A percentile compares a stretch with the other conserved stretches of the same genome.
These are phyloP conservation scores for Solanum appendiculatum DNA, from an alignment of 257 asterid genomes.

Conservation along the genomic window DNA sequence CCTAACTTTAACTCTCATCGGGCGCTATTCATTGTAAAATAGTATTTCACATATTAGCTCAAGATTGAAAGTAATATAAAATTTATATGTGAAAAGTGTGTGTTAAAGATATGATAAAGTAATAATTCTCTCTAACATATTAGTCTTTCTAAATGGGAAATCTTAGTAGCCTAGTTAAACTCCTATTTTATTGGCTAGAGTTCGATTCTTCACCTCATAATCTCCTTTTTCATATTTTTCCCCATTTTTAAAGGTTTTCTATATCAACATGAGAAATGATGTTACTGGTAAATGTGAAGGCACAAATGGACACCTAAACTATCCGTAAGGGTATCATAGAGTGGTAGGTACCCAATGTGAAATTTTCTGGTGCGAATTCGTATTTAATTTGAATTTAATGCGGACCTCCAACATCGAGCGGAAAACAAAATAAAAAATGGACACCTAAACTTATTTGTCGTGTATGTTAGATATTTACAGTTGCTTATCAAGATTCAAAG, in stretches of 20 bases:
- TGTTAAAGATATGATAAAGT: neutral
- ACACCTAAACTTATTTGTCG: neutral
- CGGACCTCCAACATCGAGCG: fast-evolving
- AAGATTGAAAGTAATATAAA: neutral
- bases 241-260: too few species aligned
- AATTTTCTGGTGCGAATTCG: fast-evolving
- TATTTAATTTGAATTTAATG: too few species aligned
- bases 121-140: too few species aligned
- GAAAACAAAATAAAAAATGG: too few species aligned
- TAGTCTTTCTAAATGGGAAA: neutral
- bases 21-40: neutral
- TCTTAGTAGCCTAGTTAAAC: neutral
- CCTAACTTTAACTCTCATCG: neutral
- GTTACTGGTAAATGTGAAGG: neutral
- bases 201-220: neutral
- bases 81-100: neutral
- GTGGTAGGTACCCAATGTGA: too few species aligned
- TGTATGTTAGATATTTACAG: neutral
- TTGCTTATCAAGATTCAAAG: neutral
- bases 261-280: neutral
- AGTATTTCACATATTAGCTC: neutral
- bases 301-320: neutral
- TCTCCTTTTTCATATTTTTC: too few species aligned
- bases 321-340: too few species aligned
- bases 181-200: too few species aligned